Evolutionary conservation across 768 basidiomycete species (phyloP), one percentile per base, ranked within the genome.

Genomic region (Tephrocybe sp.): DNA sequence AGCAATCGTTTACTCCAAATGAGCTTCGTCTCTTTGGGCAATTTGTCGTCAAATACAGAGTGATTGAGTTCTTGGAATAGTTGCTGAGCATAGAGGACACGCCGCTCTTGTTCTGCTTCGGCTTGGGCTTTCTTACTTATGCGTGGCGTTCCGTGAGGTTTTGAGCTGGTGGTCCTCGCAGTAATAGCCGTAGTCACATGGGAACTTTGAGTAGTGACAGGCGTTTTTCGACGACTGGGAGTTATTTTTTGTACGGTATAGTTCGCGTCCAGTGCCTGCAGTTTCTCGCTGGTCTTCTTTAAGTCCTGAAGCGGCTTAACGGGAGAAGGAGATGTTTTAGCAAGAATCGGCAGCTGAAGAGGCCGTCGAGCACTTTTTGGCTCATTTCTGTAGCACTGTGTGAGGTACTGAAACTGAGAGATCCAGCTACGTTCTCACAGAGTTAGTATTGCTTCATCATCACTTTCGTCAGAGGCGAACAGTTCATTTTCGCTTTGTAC

Each of bases 1-100:
- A 80, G 56, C 28, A 90, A 59, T 28, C 84, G 72, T 55, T 80
- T 83, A 58, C 74, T 90, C 88, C 88, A 90, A 39, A 73, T 76
- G 3, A 90, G 64, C 50, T 74, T 68, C 0, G 86, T 85, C 6
- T 75, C 65, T 15, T 63, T 61, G 3, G 88, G 86, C 18, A 90
- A 65, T 9, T 67, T 69, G 51, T 73, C 64, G 10, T 75, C 69
- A 57, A 90, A 90, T 26, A 88, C 76, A 1, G 62, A 59, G 11
- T 55, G 61, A 59, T 90, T 90, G 37, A 90, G 70, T 55, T 83
- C 80, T 11, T 64, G 56, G 55, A 88, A 90, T n/a, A 89, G 64
- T 21, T 73, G 58, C 28, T 74, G 65, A 2, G 88, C 86, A 63
- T 86, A 88, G 3, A 61, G 61, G 40, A 73, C 75, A 17, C 75